Evolutionary conservation across 2,329 filamentous ascomycete species (phyloP).

Genomic region (Chaetomium globosum): DNA sequence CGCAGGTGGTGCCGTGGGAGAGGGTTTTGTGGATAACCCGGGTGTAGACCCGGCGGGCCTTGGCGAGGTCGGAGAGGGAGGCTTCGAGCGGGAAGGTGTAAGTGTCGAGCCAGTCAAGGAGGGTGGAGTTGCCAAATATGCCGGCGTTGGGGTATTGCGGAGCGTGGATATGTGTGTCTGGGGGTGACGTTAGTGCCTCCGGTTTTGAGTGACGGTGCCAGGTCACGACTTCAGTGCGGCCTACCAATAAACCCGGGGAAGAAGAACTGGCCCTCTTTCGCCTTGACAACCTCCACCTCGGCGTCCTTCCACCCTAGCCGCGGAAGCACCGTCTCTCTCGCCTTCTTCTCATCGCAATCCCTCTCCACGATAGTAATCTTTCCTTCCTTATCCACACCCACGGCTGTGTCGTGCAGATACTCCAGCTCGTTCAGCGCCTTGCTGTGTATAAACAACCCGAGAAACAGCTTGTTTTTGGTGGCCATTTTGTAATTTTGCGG

Average conservation of each 20-base stretch:
- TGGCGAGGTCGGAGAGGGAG: conserved; percentile 65
- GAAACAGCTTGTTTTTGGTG: conserved; percentile 50
- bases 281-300: conserved; percentile 45
- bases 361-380: conserved; percentile 54
- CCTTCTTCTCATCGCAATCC: conserved; percentile 41
- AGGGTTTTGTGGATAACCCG: conserved; percentile 79
- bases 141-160: conserved; percentile 93
- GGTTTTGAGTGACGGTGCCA: neutral
- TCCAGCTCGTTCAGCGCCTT: conserved; percentile 52
- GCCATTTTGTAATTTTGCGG: conserved; percentile 15
- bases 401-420: conserved; percentile 54
- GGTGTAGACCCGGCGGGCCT: conserved; percentile 72
- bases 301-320: conserved; percentile 50
- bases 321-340: conserved; percentile 43
- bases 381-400: conserved; percentile 55
- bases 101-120: conserved; percentile 88
- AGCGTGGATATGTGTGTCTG: conserved; percentile 94
- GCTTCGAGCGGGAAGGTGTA: conserved; percentile 95
- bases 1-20: conserved; percentile 87
- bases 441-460: conserved; percentile 60
- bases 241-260: conserved; percentile 80
- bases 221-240: conserved; percentile 33
- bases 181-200: neutral
- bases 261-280: conserved; percentile 65
- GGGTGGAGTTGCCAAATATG: conserved; percentile 89